Conservation (phyloP, 805 yeast genomes). For the Candida adriatica region DNA sequence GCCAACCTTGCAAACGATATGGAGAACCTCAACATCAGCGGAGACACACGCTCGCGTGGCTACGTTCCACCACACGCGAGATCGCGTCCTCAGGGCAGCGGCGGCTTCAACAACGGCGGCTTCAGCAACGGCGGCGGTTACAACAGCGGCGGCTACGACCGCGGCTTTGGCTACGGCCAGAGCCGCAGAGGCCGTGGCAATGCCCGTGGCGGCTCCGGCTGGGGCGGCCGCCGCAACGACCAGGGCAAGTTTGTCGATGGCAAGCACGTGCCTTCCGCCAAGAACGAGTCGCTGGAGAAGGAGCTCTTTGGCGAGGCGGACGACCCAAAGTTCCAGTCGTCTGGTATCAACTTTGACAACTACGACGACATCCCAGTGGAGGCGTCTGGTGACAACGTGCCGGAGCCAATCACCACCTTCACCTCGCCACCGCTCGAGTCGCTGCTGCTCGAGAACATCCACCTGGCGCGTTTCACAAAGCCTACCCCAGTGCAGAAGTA, state of each 20-base stretch:
- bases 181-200: no score
- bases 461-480: constrained; percentile 81
- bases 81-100: constrained; percentile 23
- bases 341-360: constrained; percentile 98
- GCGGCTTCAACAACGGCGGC: constrained; percentile 9
- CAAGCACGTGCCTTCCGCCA: constrained; percentile 75
- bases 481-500: constrained; percentile 97
- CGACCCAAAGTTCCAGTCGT: constrained; percentile 67
- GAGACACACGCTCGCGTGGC: constrained; percentile 25
- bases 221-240: constrained; percentile 31
- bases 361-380: constrained; percentile 99
- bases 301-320: constrained; percentile 79
- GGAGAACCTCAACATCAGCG: constrained; percentile 47
- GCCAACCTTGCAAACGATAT: constrained; percentile 51
- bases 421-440: constrained; percentile 88
- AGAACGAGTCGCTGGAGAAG: constrained; percentile 61
- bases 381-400: constrained; percentile 91
- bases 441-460: constrained; percentile 80
- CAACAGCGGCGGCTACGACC: constrained; percentile 4
- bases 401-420: constrained; percentile 85
- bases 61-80: constrained; percentile 55
- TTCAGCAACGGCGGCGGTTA: constrained; percentile 8
- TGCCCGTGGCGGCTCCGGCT: constrained; percentile 30
- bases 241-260: constrained; percentile 87
- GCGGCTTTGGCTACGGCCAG: constrained; percentile 25